Conservation (phyloP, 305 asterid species). For the Ilex paraguariensis region DNA sequence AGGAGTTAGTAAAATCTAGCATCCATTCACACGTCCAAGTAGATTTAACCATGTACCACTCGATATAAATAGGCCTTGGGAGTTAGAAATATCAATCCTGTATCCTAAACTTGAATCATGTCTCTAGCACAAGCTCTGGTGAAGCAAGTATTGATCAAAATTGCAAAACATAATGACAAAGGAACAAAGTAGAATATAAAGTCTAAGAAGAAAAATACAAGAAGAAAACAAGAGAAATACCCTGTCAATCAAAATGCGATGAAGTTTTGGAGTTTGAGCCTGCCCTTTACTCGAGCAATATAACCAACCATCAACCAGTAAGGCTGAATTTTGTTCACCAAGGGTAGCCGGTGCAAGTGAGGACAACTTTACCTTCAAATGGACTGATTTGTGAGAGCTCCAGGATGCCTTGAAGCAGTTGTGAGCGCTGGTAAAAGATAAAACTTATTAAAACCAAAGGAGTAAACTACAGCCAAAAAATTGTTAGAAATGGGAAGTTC, state of each 20-base stretch:
- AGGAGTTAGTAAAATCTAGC: too few relatives aligned
- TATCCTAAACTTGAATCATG: too few relatives aligned
- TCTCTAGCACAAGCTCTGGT: too few relatives aligned
- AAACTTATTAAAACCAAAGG: slow-evolving; percentile 5
- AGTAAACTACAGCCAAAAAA: too few relatives aligned
- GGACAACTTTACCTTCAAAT: slow-evolving; percentile 20
- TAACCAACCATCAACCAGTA: slow-evolving; percentile 59
- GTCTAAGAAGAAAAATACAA: not conserved
- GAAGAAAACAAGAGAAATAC: slow-evolving; percentile 27
- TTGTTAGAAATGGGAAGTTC: not conserved
- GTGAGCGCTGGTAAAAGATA: slow-evolving; percentile 54
- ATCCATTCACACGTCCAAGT: too few relatives aligned
- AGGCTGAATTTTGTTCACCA: slow-evolving; percentile 16
- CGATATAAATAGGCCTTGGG: too few relatives aligned
- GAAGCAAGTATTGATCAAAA: too few relatives aligned
- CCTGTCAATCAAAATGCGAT: slow-evolving; percentile 88
- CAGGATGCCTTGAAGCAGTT: slow-evolving; percentile 96
- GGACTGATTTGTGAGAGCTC: slow-evolving; percentile 89
- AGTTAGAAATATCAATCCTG: too few relatives aligned
- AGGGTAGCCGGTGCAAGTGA: slow-evolving; percentile 36
- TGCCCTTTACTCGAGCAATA: slow-evolving; percentile 94
- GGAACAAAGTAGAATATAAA: not conserved
- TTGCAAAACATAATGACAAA: too few relatives aligned
- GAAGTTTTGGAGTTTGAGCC: slow-evolving; percentile 61
- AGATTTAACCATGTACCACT: too few relatives aligned